Evolutionary conservation across 2,329 filamentous ascomycete species (phyloP), one percentile per base, ranked within the genome.

Genomic region (Tolypocladium paradoxum): DNA sequence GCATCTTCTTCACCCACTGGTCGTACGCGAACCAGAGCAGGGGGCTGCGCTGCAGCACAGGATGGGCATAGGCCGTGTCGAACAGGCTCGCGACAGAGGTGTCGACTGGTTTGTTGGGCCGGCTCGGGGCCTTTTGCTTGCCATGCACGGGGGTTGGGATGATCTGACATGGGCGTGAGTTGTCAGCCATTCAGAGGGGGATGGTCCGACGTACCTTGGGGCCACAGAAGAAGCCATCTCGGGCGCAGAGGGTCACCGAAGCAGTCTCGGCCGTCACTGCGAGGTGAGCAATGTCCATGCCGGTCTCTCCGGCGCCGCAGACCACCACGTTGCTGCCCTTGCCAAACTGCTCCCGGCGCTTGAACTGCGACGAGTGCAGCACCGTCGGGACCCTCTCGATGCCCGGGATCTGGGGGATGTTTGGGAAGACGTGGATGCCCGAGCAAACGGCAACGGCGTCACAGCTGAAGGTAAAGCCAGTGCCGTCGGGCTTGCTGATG

Each of bases 31-130:
- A 58, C 76, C 76, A 78, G 6, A 73, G 66, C 3, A 73, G 55
- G 1, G 58, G 63, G 16, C 70, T 71, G n/a, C 67, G 67, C 53
- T 74, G 71, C 0, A 78, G 62, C 4, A 70, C 54, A 0, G 72
- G 71, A n/a, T 76, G 75, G 6, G 73, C 70, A 52, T 78, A 78
- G 5, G 74, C 73, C 0, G 76, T 77, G 55, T 78, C 75, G 55
- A 79, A 77, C 6, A 78, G 60, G 52, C 73, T 76, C 11, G 74
- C 74, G 1, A 73, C 65, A 1, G 71, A 70, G 3, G 71, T 68
- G 56, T 78, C 76, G 16, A 75, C 68, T 0, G 76, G 75, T 38
- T 76, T 74, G 47, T 74, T 74, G 9, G 64, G 68, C 2, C 46
- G 51, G 8, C 53, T 34, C 11, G 48, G 46, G 0, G 53, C 6